Evolutionary conservation across 1,284 basidiomycete species (phyloP).

Genomic region (Cryptococcus wingfieldii): DNA sequence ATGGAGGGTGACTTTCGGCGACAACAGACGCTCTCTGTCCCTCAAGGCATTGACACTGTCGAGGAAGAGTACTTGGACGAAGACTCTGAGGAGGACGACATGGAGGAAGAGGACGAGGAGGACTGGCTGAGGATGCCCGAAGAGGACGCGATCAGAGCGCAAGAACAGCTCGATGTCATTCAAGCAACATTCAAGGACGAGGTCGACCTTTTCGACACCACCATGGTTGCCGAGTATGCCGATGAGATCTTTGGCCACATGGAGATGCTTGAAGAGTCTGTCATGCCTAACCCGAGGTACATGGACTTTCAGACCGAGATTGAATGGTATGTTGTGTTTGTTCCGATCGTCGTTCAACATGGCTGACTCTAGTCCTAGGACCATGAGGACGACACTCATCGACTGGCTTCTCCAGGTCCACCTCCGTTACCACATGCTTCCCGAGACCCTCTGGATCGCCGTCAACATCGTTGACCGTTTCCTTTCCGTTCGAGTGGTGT

Average conservation of each 20-base stretch:
- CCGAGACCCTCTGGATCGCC: conserved; percentile 64
- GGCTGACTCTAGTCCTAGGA: conserved; percentile 27
- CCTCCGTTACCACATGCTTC: conserved; percentile 63
- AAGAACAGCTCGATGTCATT: conserved; percentile 42
- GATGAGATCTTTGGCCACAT: conserved; percentile 98
- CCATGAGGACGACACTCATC: conserved; percentile 56
- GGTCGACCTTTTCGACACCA: conserved; percentile 81
- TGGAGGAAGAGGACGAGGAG: conserved; percentile 55
- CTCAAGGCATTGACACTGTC: conserved; percentile 8
- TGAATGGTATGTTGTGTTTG: conserved; percentile 60
- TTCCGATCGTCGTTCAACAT: neutral
- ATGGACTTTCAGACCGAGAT: conserved; percentile 94
- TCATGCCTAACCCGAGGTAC: conserved; percentile 91
- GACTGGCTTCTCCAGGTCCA: conserved; percentile 62
- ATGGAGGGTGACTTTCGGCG: conserved; percentile 37
- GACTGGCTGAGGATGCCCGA: conserved; percentile 63
- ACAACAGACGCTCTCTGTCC: conserved; percentile 1
- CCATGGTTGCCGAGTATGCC: conserved; percentile 97
- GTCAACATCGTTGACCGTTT: conserved; percentile 65
- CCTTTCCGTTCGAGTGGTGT: conserved; percentile 59
- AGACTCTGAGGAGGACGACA: conserved; percentile 33
- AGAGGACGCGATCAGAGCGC: conserved; percentile 36
- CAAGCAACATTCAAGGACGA: conserved; percentile 59
- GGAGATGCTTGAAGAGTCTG: conserved; percentile 78
- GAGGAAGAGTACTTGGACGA: conserved; percentile 19